A percentile compares a stretch with the other conserved stretches of the same genome.
Conservation (phyloP, 352 stramenopile genomes). For the Phytophthora capsici region DNA sequence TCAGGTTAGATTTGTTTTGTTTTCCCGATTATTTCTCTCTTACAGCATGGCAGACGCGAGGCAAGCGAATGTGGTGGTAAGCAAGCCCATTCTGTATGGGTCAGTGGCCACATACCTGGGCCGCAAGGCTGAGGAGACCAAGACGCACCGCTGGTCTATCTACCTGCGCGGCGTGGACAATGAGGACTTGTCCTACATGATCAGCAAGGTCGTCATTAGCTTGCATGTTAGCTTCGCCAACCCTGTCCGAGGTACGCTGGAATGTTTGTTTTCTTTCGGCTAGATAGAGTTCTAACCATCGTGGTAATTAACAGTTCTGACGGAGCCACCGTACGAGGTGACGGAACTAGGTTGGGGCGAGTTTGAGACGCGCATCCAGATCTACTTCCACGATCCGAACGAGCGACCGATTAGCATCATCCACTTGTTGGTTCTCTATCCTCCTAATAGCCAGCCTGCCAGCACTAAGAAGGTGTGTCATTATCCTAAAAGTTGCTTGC, state of each 20-base stretch:
- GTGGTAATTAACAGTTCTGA: constrained; percentile 78
- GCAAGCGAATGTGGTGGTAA: constrained; percentile 86
- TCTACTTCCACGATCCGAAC: constrained; percentile 95
- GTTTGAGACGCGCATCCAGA: constrained; percentile 97
- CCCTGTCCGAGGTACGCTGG: constrained; percentile 80
- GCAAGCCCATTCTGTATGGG: constrained; percentile 95
- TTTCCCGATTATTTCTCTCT: neutral
- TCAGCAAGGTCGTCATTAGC: constrained; percentile 98
- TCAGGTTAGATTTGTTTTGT: neutral
- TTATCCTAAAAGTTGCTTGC: constrained; percentile 2
- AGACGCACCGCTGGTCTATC: constrained; percentile 96
- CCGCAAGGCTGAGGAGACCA: constrained; percentile 93
- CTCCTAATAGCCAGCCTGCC: constrained; percentile 84
- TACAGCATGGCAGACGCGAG: constrained; percentile 67
- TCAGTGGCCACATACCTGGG: constrained; percentile 94
- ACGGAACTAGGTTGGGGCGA: constrained; percentile 97
- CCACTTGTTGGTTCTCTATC: constrained; percentile 88
- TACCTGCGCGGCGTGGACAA: constrained; percentile 93
- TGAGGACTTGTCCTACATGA: constrained; percentile 94
- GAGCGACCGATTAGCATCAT: constrained; percentile 93
- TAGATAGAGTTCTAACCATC: constrained; percentile 7
- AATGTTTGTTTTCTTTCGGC: constrained; percentile 1
- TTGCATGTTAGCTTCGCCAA: constrained; percentile 97
- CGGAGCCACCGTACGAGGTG: constrained; percentile 95
- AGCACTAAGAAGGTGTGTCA: constrained; percentile 88